phyloP scores from a whole-genome alignment of 2,329 filamentous ascomycete genomes.

The Teratosphaeria gauchensis region DNA sequence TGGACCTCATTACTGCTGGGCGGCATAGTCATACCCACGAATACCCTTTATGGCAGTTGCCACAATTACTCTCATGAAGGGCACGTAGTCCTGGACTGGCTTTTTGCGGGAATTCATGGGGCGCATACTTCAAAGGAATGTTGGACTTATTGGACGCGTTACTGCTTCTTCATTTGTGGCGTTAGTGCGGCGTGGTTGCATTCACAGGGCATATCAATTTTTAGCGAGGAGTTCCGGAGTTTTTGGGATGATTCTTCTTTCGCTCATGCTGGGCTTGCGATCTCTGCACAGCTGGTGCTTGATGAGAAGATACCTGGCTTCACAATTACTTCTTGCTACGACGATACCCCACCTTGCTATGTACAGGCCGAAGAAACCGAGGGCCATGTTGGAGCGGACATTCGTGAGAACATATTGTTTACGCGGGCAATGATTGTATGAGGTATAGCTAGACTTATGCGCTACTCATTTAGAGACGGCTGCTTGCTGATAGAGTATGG shows the following conservation, averaged over 20 bases:
- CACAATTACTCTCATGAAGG: too few species aligned
- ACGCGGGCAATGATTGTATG: neutral
- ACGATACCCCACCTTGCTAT: constrained; percentile 3
- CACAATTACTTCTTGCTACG: constrained; percentile 3
- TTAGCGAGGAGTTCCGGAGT: constrained; percentile 22
- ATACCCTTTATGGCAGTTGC: too few species aligned
- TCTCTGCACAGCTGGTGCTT: constrained; percentile 1
- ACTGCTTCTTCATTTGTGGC: neutral
- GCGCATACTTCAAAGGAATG: neutral
- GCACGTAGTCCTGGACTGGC: neutral
- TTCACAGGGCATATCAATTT: constrained; percentile 1
- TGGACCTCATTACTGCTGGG: neutral
- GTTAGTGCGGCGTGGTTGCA: neutral
- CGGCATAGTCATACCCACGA: neutral
- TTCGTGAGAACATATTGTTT: neutral
- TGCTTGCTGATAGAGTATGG: neutral
- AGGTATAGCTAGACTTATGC: neutral
- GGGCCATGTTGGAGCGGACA: neutral
- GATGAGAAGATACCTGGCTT: constrained; percentile 20
- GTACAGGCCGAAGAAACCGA: neutral
- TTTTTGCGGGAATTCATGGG: neutral
- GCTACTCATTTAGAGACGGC: neutral
- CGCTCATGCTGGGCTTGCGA: neutral
- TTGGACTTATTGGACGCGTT: neutral
- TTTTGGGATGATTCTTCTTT: constrained; percentile 21